Evolutionary conservation across 257 asterid genomes (phyloP), one percentile per base, ranked within the genome.

Genomic region (Salvia splendens): DNA sequence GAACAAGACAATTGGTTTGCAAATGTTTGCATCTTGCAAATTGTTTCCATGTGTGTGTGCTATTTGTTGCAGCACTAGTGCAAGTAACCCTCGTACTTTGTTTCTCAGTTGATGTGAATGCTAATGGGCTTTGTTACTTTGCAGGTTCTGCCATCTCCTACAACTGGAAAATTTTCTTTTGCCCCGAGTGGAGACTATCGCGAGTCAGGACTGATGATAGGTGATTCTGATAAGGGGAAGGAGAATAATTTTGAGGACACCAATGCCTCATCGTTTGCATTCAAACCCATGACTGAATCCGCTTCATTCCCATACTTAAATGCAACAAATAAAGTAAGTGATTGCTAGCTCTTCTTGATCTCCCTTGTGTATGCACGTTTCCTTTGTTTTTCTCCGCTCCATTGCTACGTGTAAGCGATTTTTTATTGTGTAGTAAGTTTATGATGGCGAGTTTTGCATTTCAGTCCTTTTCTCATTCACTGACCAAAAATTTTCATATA

Each of bases 161-260:
- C 97, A 36, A 87, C 95, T 12, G 97, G 97, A 41, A 83, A 90
- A 76, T 76, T 84, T 68, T 68, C 54, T 65, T 72, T 72, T 65
- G 69, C 64, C 79, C 30, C 76, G 2, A 74, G 71, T 64, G 75
- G 78, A 64, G 74, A 81, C 60, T 60, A 76, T 77, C 80, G 53
- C 56, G 79, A 65, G 68, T 54, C 87, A 1, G 30, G 75, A 48
- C 41, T 75, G 40, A 62, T 36, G 74, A 20, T 69, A 11, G 84
- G 61, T 51, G 74, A 67, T 77, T 64, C 77, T 50, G 83, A 76
- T 74, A 81, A 80, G 70, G 80, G 79, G 73, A 86, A 83, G 71
- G 92, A 82, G 41, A 80, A 73, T 41, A 70, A 61, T 47, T 79
- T 70, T 58, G 92, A 74, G 75, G 86, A 74, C 79, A 58, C 74